Evolutionary conservation across 2,329 filamentous ascomycete species (phyloP), one percentile per base, ranked within the genome.

Genomic region (Lanzia echinophila): DNA sequence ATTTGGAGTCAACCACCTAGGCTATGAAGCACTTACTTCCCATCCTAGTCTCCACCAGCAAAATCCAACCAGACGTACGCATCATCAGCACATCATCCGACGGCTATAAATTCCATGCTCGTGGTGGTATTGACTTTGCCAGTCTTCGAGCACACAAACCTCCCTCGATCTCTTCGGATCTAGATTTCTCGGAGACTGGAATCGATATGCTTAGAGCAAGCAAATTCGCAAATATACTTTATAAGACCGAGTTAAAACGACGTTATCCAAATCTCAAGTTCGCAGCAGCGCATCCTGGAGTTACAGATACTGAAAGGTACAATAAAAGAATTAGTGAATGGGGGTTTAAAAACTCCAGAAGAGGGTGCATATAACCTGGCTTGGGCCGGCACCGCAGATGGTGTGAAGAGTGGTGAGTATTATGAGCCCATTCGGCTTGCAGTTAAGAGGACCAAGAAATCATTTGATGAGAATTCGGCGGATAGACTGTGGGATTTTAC

Each of bases 1-100:
- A 52, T 75, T 78, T 53, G 74, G 70, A 1, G 73, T 69, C 6
- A 79, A 79, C 53, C 72, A 77, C 61, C 58, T 78, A 39, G 73
- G 73, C 22, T 74, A 77, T 47, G 22, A 65, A 69, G 53, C 63
- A 68, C 3, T 60, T 75, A 13, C 49, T 70, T 1, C 70, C 69
- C 10, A 57, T 60, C 3, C 56, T 73, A 6, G 50, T 66, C 17
- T 60, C 60, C n/a, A 69, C 68, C 1, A 31, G 50, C 2, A 15
- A 47, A 6, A 47, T 51, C 0, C 38, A 50, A 20, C n/a, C 24
- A 32, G 62, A 65, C 49, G 61, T 62, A 20, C 56, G 62, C 2
- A 54, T 64, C 15, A 47, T 64, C 3, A 50, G 38, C n/a, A 24
- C 63, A 1, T 50, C 58, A 15, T 59, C 55, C 15, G 19, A 45